Evolutionary conservation across 176 grass and related monocot species (phyloP), one percentile per base, ranked within the genome.

Genomic region (Luzula sylvatica): DNA sequence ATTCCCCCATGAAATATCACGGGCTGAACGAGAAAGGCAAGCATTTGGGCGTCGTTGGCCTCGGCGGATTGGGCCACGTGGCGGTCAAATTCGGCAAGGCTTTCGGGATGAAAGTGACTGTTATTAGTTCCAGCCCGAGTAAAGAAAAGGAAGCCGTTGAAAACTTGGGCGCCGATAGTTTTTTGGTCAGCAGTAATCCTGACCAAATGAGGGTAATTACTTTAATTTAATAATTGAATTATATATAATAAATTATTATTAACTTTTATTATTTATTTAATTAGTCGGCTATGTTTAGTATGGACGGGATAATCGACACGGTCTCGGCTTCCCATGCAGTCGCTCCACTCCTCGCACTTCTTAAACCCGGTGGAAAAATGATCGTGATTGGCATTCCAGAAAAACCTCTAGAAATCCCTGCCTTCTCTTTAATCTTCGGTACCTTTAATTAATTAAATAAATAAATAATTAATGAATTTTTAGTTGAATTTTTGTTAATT

Each of bases 41-140:
- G 68, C 86, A 77, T 58, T 45, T 90, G 3, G 86, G 86, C 22
- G 72, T 90, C 14, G 11, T 80, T 7, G 86, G 86, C 0, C 68
- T 90, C 0, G 86, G 86, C 0, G 86, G 86, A 11, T 64, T 90
- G 1, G 86, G 86, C 2, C 86, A 90, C 19, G 72, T 90, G 1
- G 86, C 86, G 0, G 86, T 90, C 11, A 84, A 84, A 73, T 74
- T 90, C 21, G 86, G 46, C 7, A 84, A 58, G 63, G 86, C 80
- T 2, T 83, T 83, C 13, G 80, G 86, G 58, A 67, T 64, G 80
- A 89, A 80, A 63, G 86, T 90, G 3, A 84, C 80, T 1, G 86
- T 90, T 1, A 84, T 90, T 35, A 90, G 86, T 53, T 65, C 75
- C 47, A 83, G 75, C 0, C 67, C 71, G 0, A 69, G 9, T 3